Percentiles rank a stretch among this genome's conserved stretches.
Evolutionary conservation across 129 eudicot species (phyloP).

Genomic region (Apium graveolens): DNA sequence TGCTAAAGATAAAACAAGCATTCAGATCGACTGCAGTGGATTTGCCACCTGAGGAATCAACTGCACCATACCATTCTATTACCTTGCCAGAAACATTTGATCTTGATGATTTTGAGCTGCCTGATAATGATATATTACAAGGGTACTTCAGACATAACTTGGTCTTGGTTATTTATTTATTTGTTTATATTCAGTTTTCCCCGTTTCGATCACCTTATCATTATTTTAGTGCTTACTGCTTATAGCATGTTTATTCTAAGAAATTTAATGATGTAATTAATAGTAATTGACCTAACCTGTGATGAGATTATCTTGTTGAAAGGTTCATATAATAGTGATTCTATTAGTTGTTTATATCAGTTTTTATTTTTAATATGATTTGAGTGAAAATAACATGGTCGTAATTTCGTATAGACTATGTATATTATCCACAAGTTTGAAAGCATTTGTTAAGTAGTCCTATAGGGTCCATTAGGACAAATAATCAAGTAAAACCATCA

Average conservation of each 20-base stretch:
- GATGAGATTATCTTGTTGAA: background rate
- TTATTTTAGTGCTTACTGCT: background rate
- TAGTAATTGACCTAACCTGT: background rate
- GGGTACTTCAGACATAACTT: conserved; percentile 36
- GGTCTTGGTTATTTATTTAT: conserved; percentile 17
- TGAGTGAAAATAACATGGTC: background rate
- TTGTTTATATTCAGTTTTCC: background rate
- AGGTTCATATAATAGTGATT: background rate
- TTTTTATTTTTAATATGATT: background rate
- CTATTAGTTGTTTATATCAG: background rate
- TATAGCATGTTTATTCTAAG: background rate
- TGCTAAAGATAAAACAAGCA: conserved; percentile 93
- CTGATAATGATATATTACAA: conserved; percentile 71
- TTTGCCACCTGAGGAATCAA: conserved; percentile 93
- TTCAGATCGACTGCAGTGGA: conserved; percentile 92
- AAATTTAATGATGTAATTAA: background rate
- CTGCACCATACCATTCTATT: conserved; percentile 93
- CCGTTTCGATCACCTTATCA: background rate
- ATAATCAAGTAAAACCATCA: background rate
- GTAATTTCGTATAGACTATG: background rate
- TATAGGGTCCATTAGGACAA: background rate
- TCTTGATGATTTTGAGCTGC: conserved; percentile 96
- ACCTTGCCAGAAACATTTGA: conserved; percentile 96
- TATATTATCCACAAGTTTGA: background rate
- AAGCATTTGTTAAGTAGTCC: background rate